Evolutionary conservation across 2,329 filamentous ascomycete genomes (phyloP).

Genomic region (Trichothecium roseum): DNA sequence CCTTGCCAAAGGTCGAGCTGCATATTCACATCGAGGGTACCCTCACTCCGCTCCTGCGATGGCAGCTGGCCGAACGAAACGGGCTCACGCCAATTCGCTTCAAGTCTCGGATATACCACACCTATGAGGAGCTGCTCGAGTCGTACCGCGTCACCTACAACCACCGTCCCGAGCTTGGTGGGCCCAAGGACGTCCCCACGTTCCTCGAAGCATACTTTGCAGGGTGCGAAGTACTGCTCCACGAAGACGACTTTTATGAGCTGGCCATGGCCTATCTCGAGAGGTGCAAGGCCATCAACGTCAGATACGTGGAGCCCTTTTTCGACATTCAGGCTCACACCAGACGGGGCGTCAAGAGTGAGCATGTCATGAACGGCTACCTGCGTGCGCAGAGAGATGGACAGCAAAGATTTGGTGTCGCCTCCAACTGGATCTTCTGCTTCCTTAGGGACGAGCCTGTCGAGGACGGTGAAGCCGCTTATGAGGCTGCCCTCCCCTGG

Average conservation of each 20-base stretch:
- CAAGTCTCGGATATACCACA: slow-evolving; percentile 38
- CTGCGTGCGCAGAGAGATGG: slow-evolving; percentile 46
- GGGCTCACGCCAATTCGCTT: slow-evolving; percentile 42
- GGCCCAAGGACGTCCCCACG: slow-evolving; percentile 23
- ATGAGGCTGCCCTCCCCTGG: slow-evolving; percentile 28
- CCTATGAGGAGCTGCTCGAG: slow-evolving; percentile 40
- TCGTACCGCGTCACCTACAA: slow-evolving; percentile 52
- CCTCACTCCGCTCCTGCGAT: slow-evolving; percentile 55
- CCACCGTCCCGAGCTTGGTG: slow-evolving; percentile 24
- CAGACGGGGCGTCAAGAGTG: slow-evolving; percentile 46
- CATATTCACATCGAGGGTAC: slow-evolving; percentile 69
- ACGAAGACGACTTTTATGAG: slow-evolving; percentile 55
- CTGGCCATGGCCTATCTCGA: slow-evolving; percentile 60
- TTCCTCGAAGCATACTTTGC: slow-evolving; percentile 64
- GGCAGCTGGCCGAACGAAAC: slow-evolving; percentile 55
- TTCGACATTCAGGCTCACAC: slow-evolving; percentile 69
- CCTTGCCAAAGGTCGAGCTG: slow-evolving; percentile 66
- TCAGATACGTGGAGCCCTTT: slow-evolving; percentile 63
- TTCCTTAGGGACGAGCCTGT: slow-evolving; percentile 58
- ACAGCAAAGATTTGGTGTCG: slow-evolving; percentile 45
- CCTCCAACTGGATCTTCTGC: slow-evolving; percentile 54
- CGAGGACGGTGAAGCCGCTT: slow-evolving; percentile 57
- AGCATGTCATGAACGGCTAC: slow-evolving; percentile 52
- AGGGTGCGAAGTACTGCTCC: slow-evolving; percentile 62
- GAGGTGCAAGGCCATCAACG: slow-evolving; percentile 48